Percentiles rank a stretch among this genome's conserved stretches.
Evolutionary conservation across 2,329 filamentous ascomycete species (phyloP).

Genomic region (Phaeosphaeriaceae sp.): DNA sequence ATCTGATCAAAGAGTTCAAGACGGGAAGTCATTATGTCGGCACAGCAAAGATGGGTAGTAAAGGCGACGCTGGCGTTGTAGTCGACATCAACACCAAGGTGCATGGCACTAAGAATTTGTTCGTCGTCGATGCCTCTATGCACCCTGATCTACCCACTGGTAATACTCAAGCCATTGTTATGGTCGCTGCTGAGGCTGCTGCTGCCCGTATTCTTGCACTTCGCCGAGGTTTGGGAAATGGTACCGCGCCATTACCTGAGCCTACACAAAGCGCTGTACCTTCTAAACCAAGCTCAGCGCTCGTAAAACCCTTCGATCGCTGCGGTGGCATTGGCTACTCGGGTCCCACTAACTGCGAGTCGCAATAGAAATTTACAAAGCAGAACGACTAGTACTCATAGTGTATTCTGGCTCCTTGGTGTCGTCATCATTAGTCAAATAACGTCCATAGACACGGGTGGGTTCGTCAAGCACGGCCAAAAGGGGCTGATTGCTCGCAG

Average conservation of each 20-base stretch:
- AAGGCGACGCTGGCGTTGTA: slow-evolving; percentile 52
- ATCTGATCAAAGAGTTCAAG: slow-evolving; percentile 41
- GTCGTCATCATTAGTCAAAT: not conserved
- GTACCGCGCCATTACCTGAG: not conserved
- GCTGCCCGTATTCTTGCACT: slow-evolving; percentile 59
- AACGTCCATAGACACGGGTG: not conserved
- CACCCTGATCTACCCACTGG: slow-evolving; percentile 73
- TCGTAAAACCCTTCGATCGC: slow-evolving; percentile 44
- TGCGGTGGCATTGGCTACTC: slow-evolving; percentile 53
- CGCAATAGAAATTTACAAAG: slow-evolving; percentile 47
- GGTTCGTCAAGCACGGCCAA: too few species aligned
- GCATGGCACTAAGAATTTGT: slow-evolving; percentile 51
- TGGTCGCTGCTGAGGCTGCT: slow-evolving; percentile 68
- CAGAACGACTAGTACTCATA: slow-evolving; percentile 55
- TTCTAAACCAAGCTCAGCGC: not conserved
- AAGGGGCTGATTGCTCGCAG: not conserved
- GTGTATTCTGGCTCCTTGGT: slow-evolving; percentile 31
- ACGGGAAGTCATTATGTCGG: slow-evolving; percentile 53
- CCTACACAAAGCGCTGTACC: slow-evolving; percentile 6
- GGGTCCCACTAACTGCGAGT: slow-evolving; percentile 49
- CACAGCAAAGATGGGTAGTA: slow-evolving; percentile 61
- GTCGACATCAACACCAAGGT: slow-evolving; percentile 50
- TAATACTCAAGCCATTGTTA: slow-evolving; percentile 71
- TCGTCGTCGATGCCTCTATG: slow-evolving; percentile 55
- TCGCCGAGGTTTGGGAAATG: slow-evolving; percentile 25